These are phyloP conservation scores for Gossypium herbaceum DNA, from an alignment of 345 rosid species.

Conservation along the genomic window DNA sequence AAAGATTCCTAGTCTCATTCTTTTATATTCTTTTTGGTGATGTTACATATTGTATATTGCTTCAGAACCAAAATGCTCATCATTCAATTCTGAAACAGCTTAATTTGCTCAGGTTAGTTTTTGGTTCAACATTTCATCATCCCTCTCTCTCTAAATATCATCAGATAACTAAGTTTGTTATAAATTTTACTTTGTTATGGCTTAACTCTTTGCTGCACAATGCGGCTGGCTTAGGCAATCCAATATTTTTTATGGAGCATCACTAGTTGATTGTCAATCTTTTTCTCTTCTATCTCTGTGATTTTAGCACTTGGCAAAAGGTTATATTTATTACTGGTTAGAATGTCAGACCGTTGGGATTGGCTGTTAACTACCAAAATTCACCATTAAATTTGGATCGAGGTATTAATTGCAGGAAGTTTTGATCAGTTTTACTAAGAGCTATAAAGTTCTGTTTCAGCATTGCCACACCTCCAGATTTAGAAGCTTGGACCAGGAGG, in stretches of 20 bases:
- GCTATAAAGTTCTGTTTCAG: constrained; percentile 43
- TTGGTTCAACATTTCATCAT: background rate
- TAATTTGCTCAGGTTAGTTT: constrained; percentile 58
- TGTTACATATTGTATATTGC: constrained; percentile 21
- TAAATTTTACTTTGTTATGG: background rate
- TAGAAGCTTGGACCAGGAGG: constrained; percentile 74
- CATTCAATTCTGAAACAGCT: constrained; percentile 73
- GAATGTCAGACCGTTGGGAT: background rate
- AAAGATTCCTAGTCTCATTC: constrained; percentile 1
- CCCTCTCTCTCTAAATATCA: background rate
- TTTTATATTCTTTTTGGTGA: constrained; percentile 4
- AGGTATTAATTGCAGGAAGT: background rate
- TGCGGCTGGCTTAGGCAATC: constrained; percentile 5
- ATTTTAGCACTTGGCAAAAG: background rate
- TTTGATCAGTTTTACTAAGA: constrained; percentile 20
- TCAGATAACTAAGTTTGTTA: background rate
- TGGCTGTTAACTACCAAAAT: constrained; percentile 5
- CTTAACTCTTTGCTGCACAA: background rate
- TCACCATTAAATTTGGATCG: constrained; percentile 1
- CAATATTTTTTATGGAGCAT: background rate
- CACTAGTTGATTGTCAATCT: constrained; percentile 2
- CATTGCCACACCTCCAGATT: constrained; percentile 58
- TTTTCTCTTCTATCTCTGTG: background rate
- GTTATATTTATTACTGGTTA: constrained; percentile 5
- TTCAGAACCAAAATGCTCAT: constrained; percentile 93